These are phyloP conservation scores for Saturnispora halmiae DNA, from an alignment of 805 yeast species.

Conservation along the genomic window DNA sequence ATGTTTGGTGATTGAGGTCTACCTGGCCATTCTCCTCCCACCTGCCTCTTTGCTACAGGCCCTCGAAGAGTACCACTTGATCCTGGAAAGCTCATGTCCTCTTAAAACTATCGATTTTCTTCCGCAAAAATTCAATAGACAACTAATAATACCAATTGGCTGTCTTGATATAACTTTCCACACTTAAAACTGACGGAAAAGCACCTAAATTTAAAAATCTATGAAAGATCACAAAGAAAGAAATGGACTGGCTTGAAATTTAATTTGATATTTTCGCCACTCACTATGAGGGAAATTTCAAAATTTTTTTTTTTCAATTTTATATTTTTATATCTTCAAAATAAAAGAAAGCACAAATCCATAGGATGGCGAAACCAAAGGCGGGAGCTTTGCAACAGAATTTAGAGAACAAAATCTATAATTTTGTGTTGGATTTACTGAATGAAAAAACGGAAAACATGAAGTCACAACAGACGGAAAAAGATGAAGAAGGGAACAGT, in stretches of 20 bases:
- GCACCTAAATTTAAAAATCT: too few relatives aligned
- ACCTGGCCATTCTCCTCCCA: too few relatives aligned
- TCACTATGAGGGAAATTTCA: not conserved
- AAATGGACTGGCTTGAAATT: not conserved
- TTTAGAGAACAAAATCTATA: constrained; percentile 50
- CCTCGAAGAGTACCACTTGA: constrained; percentile 10
- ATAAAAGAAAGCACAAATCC: too few relatives aligned
- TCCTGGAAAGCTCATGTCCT: constrained; percentile 14
- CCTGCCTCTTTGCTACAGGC: constrained; percentile 10
- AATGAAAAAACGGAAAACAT: constrained; percentile 49
- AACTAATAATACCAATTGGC: not conserved
- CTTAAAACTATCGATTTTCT: not conserved
- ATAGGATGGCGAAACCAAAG: constrained; percentile 12
- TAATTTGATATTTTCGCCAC: too few relatives aligned
- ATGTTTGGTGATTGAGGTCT: constrained; percentile 4
- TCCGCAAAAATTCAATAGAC: not conserved
- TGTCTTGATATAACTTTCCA: too few relatives aligned
- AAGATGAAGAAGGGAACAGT: constrained; percentile 14
- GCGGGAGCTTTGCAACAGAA: constrained; percentile 24
- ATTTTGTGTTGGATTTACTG: constrained; percentile 44
- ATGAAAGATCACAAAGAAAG: not conserved
- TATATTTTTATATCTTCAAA: too few relatives aligned
- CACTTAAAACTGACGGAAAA: too few relatives aligned
- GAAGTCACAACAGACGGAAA: constrained; percentile 11
- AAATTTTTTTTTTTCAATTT: constrained; percentile 1